Conservation (phyloP, 2,329 filamentous ascomycete species). For the Coniochaeta pulveracea region DNA sequence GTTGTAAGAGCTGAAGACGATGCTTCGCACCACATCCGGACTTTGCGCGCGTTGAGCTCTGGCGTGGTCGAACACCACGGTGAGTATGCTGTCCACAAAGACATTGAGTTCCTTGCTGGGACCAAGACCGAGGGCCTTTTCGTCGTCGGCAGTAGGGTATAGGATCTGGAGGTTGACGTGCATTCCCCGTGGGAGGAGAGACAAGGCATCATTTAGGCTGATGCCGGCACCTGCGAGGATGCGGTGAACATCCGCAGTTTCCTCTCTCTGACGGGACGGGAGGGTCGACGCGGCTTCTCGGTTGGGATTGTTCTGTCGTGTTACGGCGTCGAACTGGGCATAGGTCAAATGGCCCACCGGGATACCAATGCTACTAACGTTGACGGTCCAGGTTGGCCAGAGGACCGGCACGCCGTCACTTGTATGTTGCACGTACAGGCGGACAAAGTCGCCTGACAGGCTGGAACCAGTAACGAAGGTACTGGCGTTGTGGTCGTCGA, state of each 20-base stretch:
- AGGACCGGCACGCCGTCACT: conserved; percentile 78
- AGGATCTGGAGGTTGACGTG: conserved; percentile 88
- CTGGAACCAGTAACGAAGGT: conserved; percentile 91
- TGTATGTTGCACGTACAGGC: conserved; percentile 85
- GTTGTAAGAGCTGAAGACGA: conserved; percentile 93
- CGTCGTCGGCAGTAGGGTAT: conserved; percentile 69
- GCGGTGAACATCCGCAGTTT: conserved; percentile 57
- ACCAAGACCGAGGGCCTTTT: conserved; percentile 56
- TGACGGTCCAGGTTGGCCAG: conserved; percentile 75
- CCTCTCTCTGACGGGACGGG: conserved; percentile 33
- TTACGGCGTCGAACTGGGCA: conserved; percentile 54
- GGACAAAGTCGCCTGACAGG: conserved; percentile 87
- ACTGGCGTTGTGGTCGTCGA: conserved; percentile 74
- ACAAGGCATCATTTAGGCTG: conserved; percentile 67
- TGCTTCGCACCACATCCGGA: conserved; percentile 66
- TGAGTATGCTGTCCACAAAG: conserved; percentile 75
- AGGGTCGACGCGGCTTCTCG: conserved; percentile 28
- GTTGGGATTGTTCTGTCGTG: conserved; percentile 28
- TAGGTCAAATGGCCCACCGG: conserved; percentile 71
- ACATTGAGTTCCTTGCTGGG: conserved; percentile 74
- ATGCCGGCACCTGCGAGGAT: conserved; percentile 65
- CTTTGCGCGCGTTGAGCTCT: conserved; percentile 52
- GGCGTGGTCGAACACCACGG: conserved; percentile 84
- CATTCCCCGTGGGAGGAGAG: conserved; percentile 64
- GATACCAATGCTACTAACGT: conserved; percentile 66